A percentile compares a stretch with the other conserved stretches of the same genome.
These are phyloP conservation scores for Thielaviopsis musarum DNA, from an alignment of 2,329 filamentous ascomycete genomes.

Conservation along the genomic window DNA sequence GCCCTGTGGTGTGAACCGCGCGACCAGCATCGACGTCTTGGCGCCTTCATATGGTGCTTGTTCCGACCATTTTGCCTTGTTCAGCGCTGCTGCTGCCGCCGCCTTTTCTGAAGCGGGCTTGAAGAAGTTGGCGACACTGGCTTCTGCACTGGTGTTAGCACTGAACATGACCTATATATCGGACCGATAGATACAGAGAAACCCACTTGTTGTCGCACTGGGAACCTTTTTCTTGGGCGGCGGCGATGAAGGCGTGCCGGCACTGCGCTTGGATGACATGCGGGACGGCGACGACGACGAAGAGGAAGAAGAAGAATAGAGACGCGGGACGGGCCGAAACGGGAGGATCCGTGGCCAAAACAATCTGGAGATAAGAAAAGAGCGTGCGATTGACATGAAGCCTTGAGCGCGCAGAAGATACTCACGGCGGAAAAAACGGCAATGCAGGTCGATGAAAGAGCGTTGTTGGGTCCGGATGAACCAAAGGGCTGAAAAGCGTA, in stretches of 20 bases:
- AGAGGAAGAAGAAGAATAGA: neutral
- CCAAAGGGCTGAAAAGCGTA: too few species aligned
- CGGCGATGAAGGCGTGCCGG: conserved; percentile 5
- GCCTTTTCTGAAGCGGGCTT: conserved; percentile 71
- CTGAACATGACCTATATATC: neutral
- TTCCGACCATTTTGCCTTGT: conserved; percentile 41
- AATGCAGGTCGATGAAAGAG: too few species aligned
- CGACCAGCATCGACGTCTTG: conserved; percentile 51
- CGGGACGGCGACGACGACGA: neutral
- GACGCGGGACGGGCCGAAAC: neutral
- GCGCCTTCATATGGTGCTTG: conserved; percentile 33
- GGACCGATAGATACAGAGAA: neutral
- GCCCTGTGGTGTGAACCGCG: conserved; percentile 42
- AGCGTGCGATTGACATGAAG: neutral
- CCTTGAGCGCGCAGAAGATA: too few species aligned
- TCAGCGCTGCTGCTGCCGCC: conserved; percentile 26
- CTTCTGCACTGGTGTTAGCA: conserved; percentile 29
- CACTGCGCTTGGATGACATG: conserved; percentile 4
- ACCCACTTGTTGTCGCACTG: conserved; percentile 4
- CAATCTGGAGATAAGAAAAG: neutral
- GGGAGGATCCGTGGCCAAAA: neutral
- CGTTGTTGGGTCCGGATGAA: too few species aligned
- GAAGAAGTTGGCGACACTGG: conserved; percentile 69
- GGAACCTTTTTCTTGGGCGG: conserved; percentile 6
- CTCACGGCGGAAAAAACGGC: too few species aligned